Evolutionary conservation across 768 basidiomycete genomes (phyloP).

Genomic region (Russula dissimulans): DNA sequence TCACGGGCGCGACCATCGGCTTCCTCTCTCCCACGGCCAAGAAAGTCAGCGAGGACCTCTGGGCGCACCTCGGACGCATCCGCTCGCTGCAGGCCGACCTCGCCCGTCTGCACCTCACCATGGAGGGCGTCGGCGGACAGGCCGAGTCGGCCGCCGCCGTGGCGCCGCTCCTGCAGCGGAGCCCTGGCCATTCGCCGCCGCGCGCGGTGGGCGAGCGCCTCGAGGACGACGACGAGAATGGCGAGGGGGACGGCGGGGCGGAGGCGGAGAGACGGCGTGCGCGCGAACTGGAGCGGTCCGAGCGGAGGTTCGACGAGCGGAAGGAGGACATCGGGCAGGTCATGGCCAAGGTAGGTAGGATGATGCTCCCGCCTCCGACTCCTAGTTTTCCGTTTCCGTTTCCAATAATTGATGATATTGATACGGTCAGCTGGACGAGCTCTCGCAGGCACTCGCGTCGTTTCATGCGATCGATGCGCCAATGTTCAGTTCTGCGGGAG

Average conservation of each 20-base stretch:
- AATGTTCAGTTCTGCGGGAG: constrained; percentile 26
- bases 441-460: constrained; percentile 34
- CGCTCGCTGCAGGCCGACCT: constrained; percentile 65
- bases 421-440: constrained; percentile 44
- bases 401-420: background rate
- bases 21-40: constrained; percentile 23
- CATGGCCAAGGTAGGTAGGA: constrained; percentile 52
- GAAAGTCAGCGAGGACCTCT: constrained; percentile 38
- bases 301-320: constrained; percentile 59
- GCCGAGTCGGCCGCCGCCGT: background rate
- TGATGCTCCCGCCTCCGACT: constrained; percentile 21
- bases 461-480: constrained; percentile 39
- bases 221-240: constrained; percentile 1
- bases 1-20: constrained; percentile 38
- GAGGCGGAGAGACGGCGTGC: constrained; percentile 32
- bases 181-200: background rate
- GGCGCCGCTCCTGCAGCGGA: background rate
- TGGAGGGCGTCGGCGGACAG: constrained; percentile 58
- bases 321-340: constrained; percentile 62
- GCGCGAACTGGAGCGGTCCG: constrained; percentile 58
- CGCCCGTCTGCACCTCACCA: constrained; percentile 60
- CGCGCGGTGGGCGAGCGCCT: constrained; percentile 10
- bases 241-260: background rate
- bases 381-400: background rate
- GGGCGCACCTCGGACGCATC: constrained; percentile 61